Percentiles rank a stretch among this genome's conserved stretches.
Evolutionary conservation across 495 filamentous ascomycete genomes (phyloP).

Genomic region (Talaromyces borbonicus): DNA sequence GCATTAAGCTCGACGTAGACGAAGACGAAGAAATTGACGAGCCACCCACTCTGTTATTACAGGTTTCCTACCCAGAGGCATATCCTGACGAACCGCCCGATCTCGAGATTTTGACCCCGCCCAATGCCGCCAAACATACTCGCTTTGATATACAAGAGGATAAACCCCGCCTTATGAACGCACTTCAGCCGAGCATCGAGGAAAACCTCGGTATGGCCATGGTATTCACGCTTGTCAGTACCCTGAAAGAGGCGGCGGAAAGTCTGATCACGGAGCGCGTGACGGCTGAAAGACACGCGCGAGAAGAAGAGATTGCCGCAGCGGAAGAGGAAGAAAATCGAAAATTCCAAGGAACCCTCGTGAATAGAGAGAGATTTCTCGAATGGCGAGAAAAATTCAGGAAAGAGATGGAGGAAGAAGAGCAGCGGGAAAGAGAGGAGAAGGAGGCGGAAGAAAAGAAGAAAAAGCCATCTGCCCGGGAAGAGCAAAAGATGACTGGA

Average conservation of each 20-base stretch:
- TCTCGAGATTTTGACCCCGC: conserved; percentile 63
- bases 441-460: conserved; percentile 69
- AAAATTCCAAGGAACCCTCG: conserved; percentile 88
- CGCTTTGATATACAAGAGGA: conserved; percentile 58
- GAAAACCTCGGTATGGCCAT: conserved; percentile 98
- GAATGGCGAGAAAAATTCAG: conserved; percentile 73
- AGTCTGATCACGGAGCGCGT: conserved; percentile 61
- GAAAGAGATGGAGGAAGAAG: conserved; percentile 65
- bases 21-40: conserved; percentile 45
- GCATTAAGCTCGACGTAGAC: conserved; percentile 66
- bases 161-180: conserved; percentile 56
- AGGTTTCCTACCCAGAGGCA: conserved; percentile 72
- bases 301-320: conserved; percentile 55
- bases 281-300: conserved; percentile 45
- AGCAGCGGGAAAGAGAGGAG: conserved; percentile 54
- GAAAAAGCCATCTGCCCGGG: conserved; percentile 45
- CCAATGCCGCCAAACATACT: conserved; percentile 55
- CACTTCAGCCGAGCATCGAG: conserved; percentile 59
- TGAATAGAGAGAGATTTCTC: conserved; percentile 74
- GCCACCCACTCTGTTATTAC: conserved; percentile 53
- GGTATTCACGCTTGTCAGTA: conserved; percentile 82
- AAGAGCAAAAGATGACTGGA: conserved; percentile 64
- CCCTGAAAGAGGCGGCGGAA: conserved; percentile 83
- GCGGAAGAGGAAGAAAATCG: conserved; percentile 87
- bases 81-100: conserved; percentile 82